phyloP scores from a whole-genome alignment of 2,329 filamentous ascomycete species.

The Paecilomyces dactylethromorphus region DNA sequence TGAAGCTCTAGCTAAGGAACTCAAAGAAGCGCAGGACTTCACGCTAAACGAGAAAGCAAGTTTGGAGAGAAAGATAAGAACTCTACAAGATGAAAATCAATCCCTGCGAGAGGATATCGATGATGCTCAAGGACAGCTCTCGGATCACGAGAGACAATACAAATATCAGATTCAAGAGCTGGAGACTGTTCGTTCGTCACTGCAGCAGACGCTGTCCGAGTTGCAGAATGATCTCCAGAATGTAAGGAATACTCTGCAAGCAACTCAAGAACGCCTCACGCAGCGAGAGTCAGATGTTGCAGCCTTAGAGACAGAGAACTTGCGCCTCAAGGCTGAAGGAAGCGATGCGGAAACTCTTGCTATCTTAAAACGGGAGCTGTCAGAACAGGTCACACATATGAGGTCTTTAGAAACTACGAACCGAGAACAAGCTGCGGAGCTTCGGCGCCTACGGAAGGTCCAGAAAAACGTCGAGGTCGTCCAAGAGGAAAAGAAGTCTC shows the following conservation, averaged over 20 bases:
- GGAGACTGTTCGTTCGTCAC: slow-evolving; percentile 52
- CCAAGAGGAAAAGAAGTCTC: slow-evolving; percentile 83
- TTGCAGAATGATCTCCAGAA: slow-evolving; percentile 49
- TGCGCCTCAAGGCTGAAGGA: slow-evolving; percentile 77
- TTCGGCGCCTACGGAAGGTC: slow-evolving; percentile 72
- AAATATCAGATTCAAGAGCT: slow-evolving; percentile 54
- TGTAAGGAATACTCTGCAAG: slow-evolving; percentile 49
- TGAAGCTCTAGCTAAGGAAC: slow-evolving; percentile 48
- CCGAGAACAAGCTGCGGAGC: slow-evolving; percentile 68
- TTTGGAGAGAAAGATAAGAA: slow-evolving; percentile 50
- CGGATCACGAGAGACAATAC: slow-evolving; percentile 61
- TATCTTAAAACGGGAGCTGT: slow-evolving; percentile 79
- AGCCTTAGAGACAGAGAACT: slow-evolving; percentile 71
- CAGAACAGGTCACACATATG: slow-evolving; percentile 89
- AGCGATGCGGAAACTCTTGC: slow-evolving; percentile 79
- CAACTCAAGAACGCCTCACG: slow-evolving; percentile 59
- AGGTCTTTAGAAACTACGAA: slow-evolving; percentile 74
- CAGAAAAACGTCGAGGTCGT: slow-evolving; percentile 88
- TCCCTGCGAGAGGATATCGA: slow-evolving; percentile 74
- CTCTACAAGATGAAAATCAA: slow-evolving; percentile 62
- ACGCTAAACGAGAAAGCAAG: slow-evolving; percentile 49
- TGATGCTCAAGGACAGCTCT: slow-evolving; percentile 69
- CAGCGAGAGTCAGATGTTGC: slow-evolving; percentile 67
- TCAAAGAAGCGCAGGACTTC: slow-evolving; percentile 49
- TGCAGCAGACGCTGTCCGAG: slow-evolving; percentile 50